A percentile compares a stretch with the other conserved stretches of the same genome.
phyloP scores from a whole-genome alignment of 371 early-diverging fungal genomes.

The Dichotomocladium elegans region DNA sequence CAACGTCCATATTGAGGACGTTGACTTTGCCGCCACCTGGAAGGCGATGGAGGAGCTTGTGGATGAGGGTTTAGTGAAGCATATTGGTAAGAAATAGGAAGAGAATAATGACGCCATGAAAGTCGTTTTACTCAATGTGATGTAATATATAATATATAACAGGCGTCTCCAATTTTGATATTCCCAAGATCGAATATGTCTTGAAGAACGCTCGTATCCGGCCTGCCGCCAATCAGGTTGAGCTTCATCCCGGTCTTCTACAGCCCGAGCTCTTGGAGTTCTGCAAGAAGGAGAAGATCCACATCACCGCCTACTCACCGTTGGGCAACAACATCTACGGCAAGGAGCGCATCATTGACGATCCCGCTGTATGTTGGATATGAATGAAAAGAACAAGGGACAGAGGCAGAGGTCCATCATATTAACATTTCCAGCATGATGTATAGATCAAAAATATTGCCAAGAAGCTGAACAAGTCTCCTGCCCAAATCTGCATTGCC shows the following conservation, averaged over 20 bases:
- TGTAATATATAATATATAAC: no score
- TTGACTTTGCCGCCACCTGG: slow-evolving; percentile 62
- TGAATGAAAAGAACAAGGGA: slow-evolving; percentile 76
- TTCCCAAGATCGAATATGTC: slow-evolving; percentile 47
- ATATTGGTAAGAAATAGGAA: slow-evolving; percentile 56
- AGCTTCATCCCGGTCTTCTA: slow-evolving; percentile 54
- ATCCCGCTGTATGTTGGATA: slow-evolving; percentile 52
- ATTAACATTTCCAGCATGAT: no score
- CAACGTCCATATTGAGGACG: slow-evolving; percentile 35
- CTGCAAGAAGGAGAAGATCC: slow-evolving; percentile 27
- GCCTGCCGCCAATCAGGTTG: slow-evolving; percentile 66
- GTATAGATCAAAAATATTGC: slow-evolving; percentile 55
- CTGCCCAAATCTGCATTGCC: slow-evolving; percentile 78
- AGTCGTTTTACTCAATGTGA: no score
- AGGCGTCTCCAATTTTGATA: slow-evolving; percentile 66
- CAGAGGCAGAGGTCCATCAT: slow-evolving; percentile 18
- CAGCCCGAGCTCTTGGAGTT: slow-evolving; percentile 41
- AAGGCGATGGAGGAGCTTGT: slow-evolving; percentile 70
- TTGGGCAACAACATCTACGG: slow-evolving; percentile 62
- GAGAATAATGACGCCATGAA: no score
- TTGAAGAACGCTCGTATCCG: slow-evolving; percentile 52
- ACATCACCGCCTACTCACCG: slow-evolving; percentile 40
- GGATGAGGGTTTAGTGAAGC: slow-evolving; percentile 46
- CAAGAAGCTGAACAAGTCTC: slow-evolving; percentile 57
- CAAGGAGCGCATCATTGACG: slow-evolving; percentile 64